Percentiles rank a stretch among this genome's conserved stretches.
phyloP scores from a whole-genome alignment of 2,329 filamentous ascomycete genomes.

The Daldinia eschscholtzii region DNA sequence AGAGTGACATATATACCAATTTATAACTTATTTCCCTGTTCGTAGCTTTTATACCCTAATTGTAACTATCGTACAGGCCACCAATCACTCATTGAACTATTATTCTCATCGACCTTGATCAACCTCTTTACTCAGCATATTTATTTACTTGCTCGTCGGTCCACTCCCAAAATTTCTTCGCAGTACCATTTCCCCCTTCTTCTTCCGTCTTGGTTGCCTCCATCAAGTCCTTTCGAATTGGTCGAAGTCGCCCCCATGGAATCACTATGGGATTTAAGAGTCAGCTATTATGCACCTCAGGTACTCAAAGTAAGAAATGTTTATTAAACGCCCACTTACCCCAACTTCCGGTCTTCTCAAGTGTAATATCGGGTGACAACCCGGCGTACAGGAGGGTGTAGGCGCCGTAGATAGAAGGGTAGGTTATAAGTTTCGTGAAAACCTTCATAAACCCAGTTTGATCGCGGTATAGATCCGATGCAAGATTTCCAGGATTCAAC shows the following conservation, averaged over 20 bases:
- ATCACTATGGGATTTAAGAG: conserved; percentile 50
- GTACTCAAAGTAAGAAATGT: not conserved
- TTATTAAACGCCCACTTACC: conserved; percentile 38
- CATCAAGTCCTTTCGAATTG: conserved; percentile 52
- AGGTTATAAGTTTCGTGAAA: conserved; percentile 22
- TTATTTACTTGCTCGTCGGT: conserved; percentile 55
- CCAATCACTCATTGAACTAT: not conserved
- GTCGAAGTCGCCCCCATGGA: conserved; percentile 59
- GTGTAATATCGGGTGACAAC: conserved; percentile 54
- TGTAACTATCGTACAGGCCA: not conserved
- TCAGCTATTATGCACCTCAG: conserved; percentile 12
- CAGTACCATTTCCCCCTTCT: conserved; percentile 56
- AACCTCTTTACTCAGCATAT: conserved; percentile 38
- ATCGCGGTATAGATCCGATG: conserved; percentile 47
- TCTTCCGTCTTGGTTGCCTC: conserved; percentile 47
- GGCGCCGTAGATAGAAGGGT: conserved; percentile 50
- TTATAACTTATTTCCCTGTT: no score
- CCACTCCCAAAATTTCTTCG: conserved; percentile 60
- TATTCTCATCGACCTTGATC: not conserved
- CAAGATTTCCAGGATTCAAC: conserved; percentile 49
- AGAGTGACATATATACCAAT: no score
- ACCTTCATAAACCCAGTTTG: conserved; percentile 21
- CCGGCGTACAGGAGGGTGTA: conserved; percentile 59
- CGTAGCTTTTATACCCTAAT: no score
- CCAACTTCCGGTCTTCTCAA: conserved; percentile 50